A percentile compares a stretch with the other conserved stretches of the same genome.
These are phyloP conservation scores for Linnemannia exigua DNA, from an alignment of 192 early-diverging fungal species.

Conservation along the genomic window DNA sequence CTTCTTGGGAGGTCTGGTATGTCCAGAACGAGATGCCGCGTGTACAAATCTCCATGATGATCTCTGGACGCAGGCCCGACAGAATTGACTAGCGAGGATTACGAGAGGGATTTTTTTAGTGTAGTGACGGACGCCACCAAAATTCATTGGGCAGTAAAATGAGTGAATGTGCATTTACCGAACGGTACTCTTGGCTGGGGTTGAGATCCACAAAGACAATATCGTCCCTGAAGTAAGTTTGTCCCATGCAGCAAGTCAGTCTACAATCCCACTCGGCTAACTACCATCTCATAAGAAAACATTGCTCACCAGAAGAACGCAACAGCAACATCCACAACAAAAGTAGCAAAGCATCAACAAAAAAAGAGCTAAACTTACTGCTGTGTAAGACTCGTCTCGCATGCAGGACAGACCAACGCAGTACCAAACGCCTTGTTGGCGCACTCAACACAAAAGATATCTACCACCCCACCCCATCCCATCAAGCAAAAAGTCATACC, in stretches of 20 bases:
- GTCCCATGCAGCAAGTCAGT: neutral
- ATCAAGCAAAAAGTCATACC: no score
- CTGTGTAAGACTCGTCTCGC: constrained; percentile 64
- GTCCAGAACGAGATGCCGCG: constrained; percentile 76
- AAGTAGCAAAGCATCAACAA: neutral
- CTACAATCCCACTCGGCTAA: neutral
- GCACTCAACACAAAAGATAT: constrained; percentile 77
- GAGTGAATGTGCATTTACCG: constrained; percentile 41
- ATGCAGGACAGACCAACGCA: constrained; percentile 73
- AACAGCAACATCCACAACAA: neutral
- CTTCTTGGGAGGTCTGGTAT: constrained; percentile 75
- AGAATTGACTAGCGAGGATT: constrained; percentile 69
- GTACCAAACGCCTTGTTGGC: constrained; percentile 65
- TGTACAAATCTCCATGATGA: constrained; percentile 75
- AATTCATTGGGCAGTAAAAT: neutral
- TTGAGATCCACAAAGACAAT: constrained; percentile 69
- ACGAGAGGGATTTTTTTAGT: neutral
- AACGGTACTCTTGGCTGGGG: constrained; percentile 76
- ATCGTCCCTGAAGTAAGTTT: constrained; percentile 57
- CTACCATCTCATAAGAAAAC: no score
- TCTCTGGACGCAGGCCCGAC: constrained; percentile 73
- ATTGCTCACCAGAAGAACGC: no score
- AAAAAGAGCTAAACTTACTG: constrained; percentile 56
- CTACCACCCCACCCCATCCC: no score
- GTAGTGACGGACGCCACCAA: neutral